Evolutionary conservation across 345 rosid species (phyloP).

Genomic region (Bruguiera parviflora): DNA sequence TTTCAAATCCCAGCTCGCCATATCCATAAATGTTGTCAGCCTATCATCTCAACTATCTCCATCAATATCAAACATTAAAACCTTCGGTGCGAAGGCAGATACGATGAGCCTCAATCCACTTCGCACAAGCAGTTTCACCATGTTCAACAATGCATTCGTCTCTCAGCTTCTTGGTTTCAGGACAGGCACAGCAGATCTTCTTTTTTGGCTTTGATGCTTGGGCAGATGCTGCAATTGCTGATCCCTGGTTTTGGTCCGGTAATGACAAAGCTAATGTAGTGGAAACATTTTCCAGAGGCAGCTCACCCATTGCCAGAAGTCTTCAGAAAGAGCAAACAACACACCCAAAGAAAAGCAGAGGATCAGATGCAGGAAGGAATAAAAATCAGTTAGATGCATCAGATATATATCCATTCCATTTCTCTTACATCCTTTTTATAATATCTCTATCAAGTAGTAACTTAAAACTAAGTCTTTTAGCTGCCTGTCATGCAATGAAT

Average conservation of each 20-base stretch:
- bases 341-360: neutral
- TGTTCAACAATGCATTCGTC: conserved; percentile 89
- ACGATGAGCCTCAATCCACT: conserved; percentile 96
- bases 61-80: conserved; percentile 57
- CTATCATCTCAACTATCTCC: conserved; percentile 19
- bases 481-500: no score
- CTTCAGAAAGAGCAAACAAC: neutral
- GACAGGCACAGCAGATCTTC: conserved; percentile 94
- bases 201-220: conserved; percentile 67
- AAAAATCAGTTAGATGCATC: no score
- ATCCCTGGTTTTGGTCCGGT: conserved; percentile 40
- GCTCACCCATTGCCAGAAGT: conserved; percentile 46
- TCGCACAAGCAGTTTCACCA: conserved; percentile 78
- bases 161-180: conserved; percentile 81
- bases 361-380: no score
- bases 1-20: conserved; percentile 10
- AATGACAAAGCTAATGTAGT: conserved; percentile 39
- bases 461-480: no score
- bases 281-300: conserved; percentile 39
- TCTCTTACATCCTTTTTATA: no score
- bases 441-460: no score
- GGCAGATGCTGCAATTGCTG: conserved; percentile 20
- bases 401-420: no score
- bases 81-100: conserved; percentile 89
- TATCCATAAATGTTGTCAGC: conserved; percentile 21